A percentile compares a stretch with the other conserved stretches of the same genome.
Evolutionary conservation across 169 alveolate genomes (phyloP).

Genomic region (Prorocentrum cordatum): DNA sequence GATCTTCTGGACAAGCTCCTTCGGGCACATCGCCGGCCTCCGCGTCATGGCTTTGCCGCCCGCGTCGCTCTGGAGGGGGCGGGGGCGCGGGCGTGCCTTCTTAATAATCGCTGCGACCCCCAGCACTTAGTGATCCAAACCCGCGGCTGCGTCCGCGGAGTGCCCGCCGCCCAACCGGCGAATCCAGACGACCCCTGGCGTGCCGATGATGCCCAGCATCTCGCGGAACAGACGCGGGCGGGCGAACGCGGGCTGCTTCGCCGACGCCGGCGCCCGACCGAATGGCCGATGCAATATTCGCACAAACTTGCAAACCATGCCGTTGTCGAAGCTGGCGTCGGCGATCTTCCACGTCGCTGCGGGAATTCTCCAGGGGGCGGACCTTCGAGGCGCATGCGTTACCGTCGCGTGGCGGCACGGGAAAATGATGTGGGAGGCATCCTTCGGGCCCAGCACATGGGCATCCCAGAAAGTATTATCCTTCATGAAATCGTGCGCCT

Average conservation of each 20-base stretch:
- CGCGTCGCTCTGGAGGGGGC: not conserved
- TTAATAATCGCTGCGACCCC: not conserved
- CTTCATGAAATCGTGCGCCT: not conserved
- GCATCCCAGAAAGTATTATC: not conserved
- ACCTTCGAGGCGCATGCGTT: no score
- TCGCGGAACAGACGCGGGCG: not conserved
- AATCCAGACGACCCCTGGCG: not conserved
- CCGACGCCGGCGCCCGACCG: not conserved
- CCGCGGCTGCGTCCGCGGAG: not conserved
- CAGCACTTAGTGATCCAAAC: not conserved
- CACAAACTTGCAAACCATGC: no score
- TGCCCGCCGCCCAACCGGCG: not conserved
- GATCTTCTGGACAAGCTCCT: no score
- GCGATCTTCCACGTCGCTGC: no score
- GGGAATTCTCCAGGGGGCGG: no score
- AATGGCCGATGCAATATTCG: not conserved
- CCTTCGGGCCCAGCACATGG: not conserved
- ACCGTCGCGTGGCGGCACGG: no score
- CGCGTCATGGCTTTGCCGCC: no score
- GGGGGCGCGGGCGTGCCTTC: not conserved
- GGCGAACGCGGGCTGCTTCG: not conserved
- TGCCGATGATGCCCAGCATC: not conserved
- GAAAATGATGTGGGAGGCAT: not conserved
- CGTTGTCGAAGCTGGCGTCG: no score
- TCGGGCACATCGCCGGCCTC: no score